Base-by-base conservation (phyloP, 176 grass and related monocot species). In the Triticum turgidum region DNA sequence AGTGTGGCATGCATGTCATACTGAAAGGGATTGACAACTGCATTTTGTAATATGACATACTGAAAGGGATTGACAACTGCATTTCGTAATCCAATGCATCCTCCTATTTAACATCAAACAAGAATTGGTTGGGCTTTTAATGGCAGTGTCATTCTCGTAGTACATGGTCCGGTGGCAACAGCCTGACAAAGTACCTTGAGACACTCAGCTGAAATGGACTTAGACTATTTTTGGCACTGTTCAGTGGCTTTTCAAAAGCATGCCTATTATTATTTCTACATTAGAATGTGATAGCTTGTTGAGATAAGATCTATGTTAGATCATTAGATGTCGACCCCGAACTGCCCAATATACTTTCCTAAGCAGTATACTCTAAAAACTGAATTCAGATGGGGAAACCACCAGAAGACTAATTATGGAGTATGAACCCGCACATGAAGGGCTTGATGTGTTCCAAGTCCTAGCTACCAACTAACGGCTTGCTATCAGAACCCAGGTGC, bases 81-180 rank as follows among this genome's bases (percentile, higher is more conserved):
- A 59, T 80, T 3, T 32, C 8, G 44, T 24, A 85, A 89, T 75
- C 33, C 51, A 20, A 56, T 49, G 59, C 38, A 7, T 49, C 27
- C 81, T 34, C 76, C 22, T 35, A 65, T 73, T 44, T 83, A 21
- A 49, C 27, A 84, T 18, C 3, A 65, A 49, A 35, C 71, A 65
- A 51, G 27, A 84, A 91, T 87, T 84, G 32, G 85, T 84, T 91
- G 85, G 59, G 76, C 85, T 84, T 80, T 84, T 68, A 89, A 84
- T 87, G 84, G 1, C 22, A 66, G 21, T 73, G 44, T 45, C 67
- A 75, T 69, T 74, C 68, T 44, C 45, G 32, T 47, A 18, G 25
- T 61, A 45, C 34, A 58, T 83, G 72, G 12, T 75, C 20, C 52
- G 67, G 73, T 61, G 47, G 20, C 41, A 64, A 76, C 70, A 76